These are phyloP conservation scores for Cucurbita argyrosperma DNA, from an alignment of 306 rosid genomes.

Conservation along the genomic window DNA sequence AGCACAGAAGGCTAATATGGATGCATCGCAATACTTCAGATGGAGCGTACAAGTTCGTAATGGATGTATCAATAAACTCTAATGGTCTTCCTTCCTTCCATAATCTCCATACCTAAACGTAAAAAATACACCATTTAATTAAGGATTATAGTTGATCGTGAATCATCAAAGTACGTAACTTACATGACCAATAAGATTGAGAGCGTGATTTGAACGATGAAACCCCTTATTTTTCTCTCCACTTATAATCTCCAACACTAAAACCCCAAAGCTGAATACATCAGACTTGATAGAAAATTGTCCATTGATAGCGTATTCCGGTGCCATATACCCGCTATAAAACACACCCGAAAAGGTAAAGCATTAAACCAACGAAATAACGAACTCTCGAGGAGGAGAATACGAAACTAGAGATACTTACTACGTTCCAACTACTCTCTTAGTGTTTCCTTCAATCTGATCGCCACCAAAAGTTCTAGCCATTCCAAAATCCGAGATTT, in stretches of 20 bases:
- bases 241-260: conserved; percentile 29
- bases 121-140: not conserved
- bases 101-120: conserved; percentile 17
- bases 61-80: conserved; percentile 13
- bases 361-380: too few species aligned
- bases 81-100: conserved; percentile 15
- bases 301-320: conserved; percentile 35
- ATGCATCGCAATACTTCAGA: conserved; percentile 20
- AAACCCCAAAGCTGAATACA: conserved; percentile 42
- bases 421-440: conserved; percentile 40
- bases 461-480: conserved; percentile 33
- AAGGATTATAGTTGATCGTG: not conserved
- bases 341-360: too few species aligned
- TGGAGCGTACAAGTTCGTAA: conserved; percentile 1
- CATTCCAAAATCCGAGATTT: conserved; percentile 48
- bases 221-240: conserved; percentile 31
- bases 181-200: conserved; percentile 40
- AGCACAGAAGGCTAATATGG: conserved; percentile 35
- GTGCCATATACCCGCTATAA: conserved; percentile 47
- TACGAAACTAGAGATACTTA: conserved; percentile 7
- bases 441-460: conserved; percentile 23
- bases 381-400: not conserved
- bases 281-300: conserved; percentile 37
- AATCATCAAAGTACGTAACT: not conserved
- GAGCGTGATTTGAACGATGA: conserved; percentile 8